A percentile compares a stretch with the other conserved stretches of the same genome.
Evolutionary conservation across 441 rosid species (phyloP).

Genomic region (Eruca vesicaria): DNA sequence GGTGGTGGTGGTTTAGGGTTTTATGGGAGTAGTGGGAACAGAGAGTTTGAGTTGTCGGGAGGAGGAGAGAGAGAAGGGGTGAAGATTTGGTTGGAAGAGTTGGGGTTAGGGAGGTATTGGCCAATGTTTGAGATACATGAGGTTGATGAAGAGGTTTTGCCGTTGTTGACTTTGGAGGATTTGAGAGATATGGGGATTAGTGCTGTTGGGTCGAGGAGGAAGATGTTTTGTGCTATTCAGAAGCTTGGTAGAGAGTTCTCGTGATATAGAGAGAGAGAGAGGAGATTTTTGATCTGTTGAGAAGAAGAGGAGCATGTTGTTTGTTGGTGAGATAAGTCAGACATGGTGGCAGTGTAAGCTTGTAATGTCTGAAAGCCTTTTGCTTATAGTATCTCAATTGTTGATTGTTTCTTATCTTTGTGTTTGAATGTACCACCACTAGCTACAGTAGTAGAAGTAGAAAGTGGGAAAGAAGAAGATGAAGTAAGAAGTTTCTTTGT

Average conservation of each 20-base stretch:
- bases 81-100: conserved; percentile 72
- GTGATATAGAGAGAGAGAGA: conserved; percentile 24
- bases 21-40: conserved; percentile 25
- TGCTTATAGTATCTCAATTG: background rate
- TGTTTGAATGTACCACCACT: conserved; percentile 16
- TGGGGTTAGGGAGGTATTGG: conserved; percentile 81
- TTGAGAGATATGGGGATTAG: conserved; percentile 94
- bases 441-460: background rate
- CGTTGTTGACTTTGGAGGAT: conserved; percentile 88
- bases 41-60: conserved; percentile 48
- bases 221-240: conserved; percentile 85
- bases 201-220: conserved; percentile 94
- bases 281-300: conserved; percentile 12
- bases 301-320: background rate
- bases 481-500: too few relatives aligned
- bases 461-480: background rate
- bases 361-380: conserved; percentile 4
- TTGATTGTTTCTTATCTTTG: background rate
- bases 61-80: conserved; percentile 61
- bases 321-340: conserved; percentile 16
- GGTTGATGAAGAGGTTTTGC: conserved; percentile 90
- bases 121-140: conserved; percentile 88
- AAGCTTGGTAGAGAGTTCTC: conserved; percentile 87
- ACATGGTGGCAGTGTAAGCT: conserved; percentile 28
- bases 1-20: too few relatives aligned